These are phyloP conservation scores for Phylloporus arenicola DNA, from an alignment of 768 basidiomycete genomes.

Conservation along the genomic window DNA sequence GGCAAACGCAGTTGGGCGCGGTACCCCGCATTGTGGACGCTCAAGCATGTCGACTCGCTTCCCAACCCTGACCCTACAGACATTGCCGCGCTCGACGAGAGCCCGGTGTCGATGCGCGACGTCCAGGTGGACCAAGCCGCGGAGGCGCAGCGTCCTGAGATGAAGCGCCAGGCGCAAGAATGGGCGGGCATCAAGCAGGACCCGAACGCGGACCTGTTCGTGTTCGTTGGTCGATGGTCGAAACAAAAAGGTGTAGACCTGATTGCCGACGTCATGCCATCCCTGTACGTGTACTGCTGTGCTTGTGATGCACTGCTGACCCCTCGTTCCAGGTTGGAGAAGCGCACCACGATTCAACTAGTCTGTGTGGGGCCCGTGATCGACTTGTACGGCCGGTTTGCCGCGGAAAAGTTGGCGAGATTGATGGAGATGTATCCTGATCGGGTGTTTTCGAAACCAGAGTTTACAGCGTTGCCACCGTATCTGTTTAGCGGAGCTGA, in stretches of 20 bases:
- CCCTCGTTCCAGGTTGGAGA: constrained; percentile 57
- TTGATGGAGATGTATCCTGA: constrained; percentile 95
- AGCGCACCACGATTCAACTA: constrained; percentile 79
- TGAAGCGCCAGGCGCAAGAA: constrained; percentile 89
- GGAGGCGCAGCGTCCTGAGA: constrained; percentile 86
- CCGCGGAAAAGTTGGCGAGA: constrained; percentile 87
- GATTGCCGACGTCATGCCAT: constrained; percentile 93
- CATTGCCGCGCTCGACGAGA: constrained; percentile 87
- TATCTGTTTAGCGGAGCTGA: constrained; percentile 94
- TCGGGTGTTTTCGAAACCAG: constrained; percentile 92
- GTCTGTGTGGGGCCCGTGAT: constrained; percentile 92
- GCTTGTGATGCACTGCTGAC: not conserved
- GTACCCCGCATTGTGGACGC: constrained; percentile 93
- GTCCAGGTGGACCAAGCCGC: constrained; percentile 74
- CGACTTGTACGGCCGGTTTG: constrained; percentile 91
- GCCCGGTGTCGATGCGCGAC: constrained; percentile 62
- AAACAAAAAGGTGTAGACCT: constrained; percentile 98
- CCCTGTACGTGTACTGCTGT: constrained; percentile 50
- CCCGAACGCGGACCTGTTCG: constrained; percentile 83
- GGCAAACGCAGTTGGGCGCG: constrained; percentile 96
- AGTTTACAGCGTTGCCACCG: constrained; percentile 90
- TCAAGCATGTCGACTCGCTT: constrained; percentile 91
- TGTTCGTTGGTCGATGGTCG: constrained; percentile 97
- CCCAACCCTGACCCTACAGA: constrained; percentile 95
- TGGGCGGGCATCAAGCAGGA: constrained; percentile 95